phyloP scores from a whole-genome alignment of 768 basidiomycete species.

The Psilocybe cyanescens region DNA sequence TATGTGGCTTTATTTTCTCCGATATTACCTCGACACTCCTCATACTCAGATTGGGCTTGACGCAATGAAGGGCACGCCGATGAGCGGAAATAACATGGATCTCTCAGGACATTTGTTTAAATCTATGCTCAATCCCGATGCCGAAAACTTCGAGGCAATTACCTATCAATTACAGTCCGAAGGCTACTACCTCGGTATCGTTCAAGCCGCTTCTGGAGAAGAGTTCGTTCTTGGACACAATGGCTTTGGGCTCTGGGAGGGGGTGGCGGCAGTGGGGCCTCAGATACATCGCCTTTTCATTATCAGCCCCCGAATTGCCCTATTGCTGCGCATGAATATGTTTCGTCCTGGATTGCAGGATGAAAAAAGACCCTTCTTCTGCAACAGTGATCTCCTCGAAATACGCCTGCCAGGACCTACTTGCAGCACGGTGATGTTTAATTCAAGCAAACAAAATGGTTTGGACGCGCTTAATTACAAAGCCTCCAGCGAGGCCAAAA shows the following conservation, averaged over 20 bases:
- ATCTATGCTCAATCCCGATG: neutral
- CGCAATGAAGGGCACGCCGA: neutral
- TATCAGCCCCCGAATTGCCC: constrained; percentile 29
- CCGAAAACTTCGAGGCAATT: constrained; percentile 24
- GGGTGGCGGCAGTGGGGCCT: no score
- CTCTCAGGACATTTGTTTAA: no score
- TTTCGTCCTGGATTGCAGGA: no score
- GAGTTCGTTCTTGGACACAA: constrained; percentile 33
- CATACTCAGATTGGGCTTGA: constrained; percentile 16
- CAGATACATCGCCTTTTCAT: constrained; percentile 29
- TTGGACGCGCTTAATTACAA: neutral
- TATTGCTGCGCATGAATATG: no score
- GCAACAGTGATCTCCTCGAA: neutral
- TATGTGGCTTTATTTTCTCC: constrained; percentile 26
- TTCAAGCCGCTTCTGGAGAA: constrained; percentile 27
- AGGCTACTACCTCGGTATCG: constrained; percentile 26
- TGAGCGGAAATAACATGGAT: no score
- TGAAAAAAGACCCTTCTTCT: no score
- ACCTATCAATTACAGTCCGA: constrained; percentile 19
- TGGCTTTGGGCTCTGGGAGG: constrained; percentile 35
- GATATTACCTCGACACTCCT: constrained; percentile 30
- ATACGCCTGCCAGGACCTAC: neutral
- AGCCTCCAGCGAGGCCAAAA: neutral
- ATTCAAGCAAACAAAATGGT: neutral
- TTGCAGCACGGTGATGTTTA: neutral